Base-by-base conservation (phyloP, 2,329 filamentous ascomycete genomes). In the Botrytis squamosa region DNA sequence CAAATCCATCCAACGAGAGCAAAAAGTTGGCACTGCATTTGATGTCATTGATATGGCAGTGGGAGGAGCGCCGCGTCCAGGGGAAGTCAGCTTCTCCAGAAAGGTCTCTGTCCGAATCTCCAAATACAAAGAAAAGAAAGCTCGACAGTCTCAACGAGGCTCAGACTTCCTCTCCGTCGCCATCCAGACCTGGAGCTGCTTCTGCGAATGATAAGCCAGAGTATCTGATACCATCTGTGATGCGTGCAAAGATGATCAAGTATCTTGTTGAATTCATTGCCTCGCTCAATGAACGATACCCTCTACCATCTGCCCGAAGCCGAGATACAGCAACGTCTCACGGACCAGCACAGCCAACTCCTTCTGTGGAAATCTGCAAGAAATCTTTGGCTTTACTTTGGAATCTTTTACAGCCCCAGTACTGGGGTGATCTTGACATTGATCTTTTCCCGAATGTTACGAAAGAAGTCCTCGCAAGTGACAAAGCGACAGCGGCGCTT, bases 181-280 rank as follows among this genome's bases (percentile, higher is more conserved):
- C 89, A 12, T 83, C 87, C 9, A 84, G 16, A 84, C 84, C 71
- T 77, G 76, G 10, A 74, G 60, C 76, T 33, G 75, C 78, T 29
- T 81, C 81, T 52, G 83, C 84, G 60, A 83, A 84, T 18, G 90
- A 90, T 67, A 86, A 86, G 74, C 82, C 84, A 0, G 92, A 94
- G 73, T 95, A 93, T 77, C 86, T 88, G 75, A 90, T 95, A 40
- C 89, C 92, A 14, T 81, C 87, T 0, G 82, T 88, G 1, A 89
- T 92, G 71, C 89, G 95, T 33, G 88, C 91, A 62, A 92, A 94
- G 82, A 92, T 99, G 85, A 88, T 98, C 66, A 98, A 97, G 83
- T 99, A 98, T 80, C 88, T 99, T 46, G 93, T 98, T 44, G 93
- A 96, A 75, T 98, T 98, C 82, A 97, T 98, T 78, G 95, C 94